Conservation (phyloP, 192 early-diverging fungal species). For the Podila clonocystis region DNA sequence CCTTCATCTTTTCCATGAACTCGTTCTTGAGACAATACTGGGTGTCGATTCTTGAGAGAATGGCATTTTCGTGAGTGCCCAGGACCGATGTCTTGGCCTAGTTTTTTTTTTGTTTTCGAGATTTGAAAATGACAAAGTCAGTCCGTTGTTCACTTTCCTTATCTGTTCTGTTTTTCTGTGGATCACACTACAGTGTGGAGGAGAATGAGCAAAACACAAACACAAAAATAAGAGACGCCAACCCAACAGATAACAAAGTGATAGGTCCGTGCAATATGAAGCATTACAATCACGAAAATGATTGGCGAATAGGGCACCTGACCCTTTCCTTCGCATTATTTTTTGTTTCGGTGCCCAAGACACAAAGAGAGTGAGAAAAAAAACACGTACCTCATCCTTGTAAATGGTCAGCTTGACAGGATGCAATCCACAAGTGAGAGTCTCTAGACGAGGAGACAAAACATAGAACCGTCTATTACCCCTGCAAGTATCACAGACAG, state of each 20-base stretch:
- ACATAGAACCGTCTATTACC: constrained; percentile 45
- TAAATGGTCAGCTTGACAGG: constrained; percentile 46
- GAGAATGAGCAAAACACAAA: neutral
- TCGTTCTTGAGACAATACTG: constrained; percentile 50
- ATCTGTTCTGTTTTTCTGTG: too few relatives aligned
- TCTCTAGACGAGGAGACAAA: constrained; percentile 39
- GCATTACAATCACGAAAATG: too few relatives aligned
- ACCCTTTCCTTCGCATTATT: too few relatives aligned
- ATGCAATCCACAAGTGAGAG: constrained; percentile 39
- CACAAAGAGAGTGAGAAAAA: neutral
- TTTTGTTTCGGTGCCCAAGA: neutral
- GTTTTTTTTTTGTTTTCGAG: neutral
- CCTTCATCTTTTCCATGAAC: constrained; percentile 48
- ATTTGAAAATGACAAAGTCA: too few relatives aligned
- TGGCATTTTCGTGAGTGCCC: constrained; percentile 42
- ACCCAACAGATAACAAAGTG: too few relatives aligned
- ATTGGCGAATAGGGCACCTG: too few relatives aligned
- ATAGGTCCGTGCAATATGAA: neutral
- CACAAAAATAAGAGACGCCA: too few relatives aligned
- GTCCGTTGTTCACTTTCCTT: too few relatives aligned
- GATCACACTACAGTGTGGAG: neutral
- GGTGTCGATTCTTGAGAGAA: constrained; percentile 47
- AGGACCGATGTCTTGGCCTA: constrained; percentile 31
- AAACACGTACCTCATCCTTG: constrained; percentile 34
- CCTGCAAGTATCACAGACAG: neutral